phyloP scores from a whole-genome alignment of 345 rosid species.

The Fremontodendron californicum region DNA sequence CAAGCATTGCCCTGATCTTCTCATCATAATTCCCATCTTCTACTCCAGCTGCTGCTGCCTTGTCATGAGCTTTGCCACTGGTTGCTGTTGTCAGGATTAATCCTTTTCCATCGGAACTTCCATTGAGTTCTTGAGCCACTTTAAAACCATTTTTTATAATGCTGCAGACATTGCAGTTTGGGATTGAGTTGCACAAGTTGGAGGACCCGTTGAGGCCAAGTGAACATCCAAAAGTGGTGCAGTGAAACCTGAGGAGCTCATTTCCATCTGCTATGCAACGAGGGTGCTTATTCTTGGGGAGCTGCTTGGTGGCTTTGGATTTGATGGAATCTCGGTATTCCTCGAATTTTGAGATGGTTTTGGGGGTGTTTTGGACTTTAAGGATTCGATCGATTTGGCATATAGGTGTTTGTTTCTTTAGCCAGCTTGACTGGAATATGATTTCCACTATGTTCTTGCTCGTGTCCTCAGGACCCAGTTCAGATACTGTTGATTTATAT shows the following conservation, averaged over 20 bases:
- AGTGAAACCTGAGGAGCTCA: slow-evolving; percentile 73
- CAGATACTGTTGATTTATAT: slow-evolving; percentile 45
- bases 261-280: slow-evolving; percentile 85
- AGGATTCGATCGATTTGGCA: slow-evolving; percentile 72
- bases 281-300: slow-evolving; percentile 57
- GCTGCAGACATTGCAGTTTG: slow-evolving; percentile 51
- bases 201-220: slow-evolving; percentile 62
- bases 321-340: slow-evolving; percentile 72
- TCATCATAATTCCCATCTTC: slow-evolving; percentile 30
- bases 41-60: slow-evolving; percentile 16
- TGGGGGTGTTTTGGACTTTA: slow-evolving; percentile 65
- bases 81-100: slow-evolving; percentile 74
- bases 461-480: slow-evolving; percentile 63
- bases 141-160: slow-evolving; percentile 65
- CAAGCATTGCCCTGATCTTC: slow-evolving; percentile 71
- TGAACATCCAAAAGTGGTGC: slow-evolving; percentile 52
- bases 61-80: slow-evolving; percentile 74
- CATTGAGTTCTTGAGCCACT: slow-evolving; percentile 17
- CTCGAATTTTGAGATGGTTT: slow-evolving; percentile 62
- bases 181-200: slow-evolving; percentile 54
- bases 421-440: slow-evolving; percentile 88
- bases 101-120: slow-evolving; percentile 28
- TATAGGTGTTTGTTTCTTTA: slow-evolving; percentile 59
- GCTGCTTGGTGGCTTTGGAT: slow-evolving; percentile 53
- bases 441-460: slow-evolving; percentile 90